Evolutionary conservation across 177 flowering plant species (phyloP).

Genomic region (Vitis hybrid): DNA sequence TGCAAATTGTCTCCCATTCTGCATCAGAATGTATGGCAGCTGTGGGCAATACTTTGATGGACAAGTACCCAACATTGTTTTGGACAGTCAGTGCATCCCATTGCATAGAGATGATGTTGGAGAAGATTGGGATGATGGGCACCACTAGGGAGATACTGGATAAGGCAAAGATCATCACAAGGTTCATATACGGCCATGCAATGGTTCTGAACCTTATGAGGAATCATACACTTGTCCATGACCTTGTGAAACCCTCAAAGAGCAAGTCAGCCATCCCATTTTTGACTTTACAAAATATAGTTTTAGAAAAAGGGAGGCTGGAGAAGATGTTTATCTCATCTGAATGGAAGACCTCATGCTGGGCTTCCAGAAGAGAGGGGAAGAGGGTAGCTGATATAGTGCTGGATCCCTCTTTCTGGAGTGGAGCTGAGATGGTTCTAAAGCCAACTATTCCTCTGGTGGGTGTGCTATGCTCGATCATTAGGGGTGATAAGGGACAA

Average conservation of each 20-base stretch:
- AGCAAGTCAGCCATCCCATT: slow-evolving; percentile 33
- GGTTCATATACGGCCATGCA: slow-evolving; percentile 43
- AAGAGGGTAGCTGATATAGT: slow-evolving; percentile 41
- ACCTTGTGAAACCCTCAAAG: slow-evolving; percentile 39
- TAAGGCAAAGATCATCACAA: slow-evolving; percentile 45
- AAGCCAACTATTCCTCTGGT: slow-evolving; percentile 56
- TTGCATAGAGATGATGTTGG: slow-evolving; percentile 63
- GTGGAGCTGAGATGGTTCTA: slow-evolving; percentile 30
- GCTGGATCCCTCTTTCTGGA: slow-evolving; percentile 47
- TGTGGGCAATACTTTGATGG: slow-evolving; percentile 37
- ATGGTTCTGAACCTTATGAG: slow-evolving; percentile 34
- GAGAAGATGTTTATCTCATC: slow-evolving; percentile 42
- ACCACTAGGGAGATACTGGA: slow-evolving; percentile 21
- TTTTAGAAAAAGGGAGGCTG: slow-evolving; percentile 35
- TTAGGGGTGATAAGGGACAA: slow-evolving; percentile 28
- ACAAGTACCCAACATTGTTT: slow-evolving; percentile 34
- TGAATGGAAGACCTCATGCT: slow-evolving; percentile 37
- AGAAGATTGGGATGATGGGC: slow-evolving; percentile 34
- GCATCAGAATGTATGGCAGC: slow-evolving; percentile 31
- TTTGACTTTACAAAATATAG: slow-evolving; percentile 49
- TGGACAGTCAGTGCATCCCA: slow-evolving; percentile 62
- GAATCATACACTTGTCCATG: slow-evolving; percentile 20
- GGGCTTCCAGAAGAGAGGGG: slow-evolving; percentile 43
- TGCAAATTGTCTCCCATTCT: slow-evolving; percentile 53
- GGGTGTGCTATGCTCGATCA: slow-evolving; percentile 30